Conservation (phyloP, 768 basidiomycete genomes). For the Suillus weaverae region DNA sequence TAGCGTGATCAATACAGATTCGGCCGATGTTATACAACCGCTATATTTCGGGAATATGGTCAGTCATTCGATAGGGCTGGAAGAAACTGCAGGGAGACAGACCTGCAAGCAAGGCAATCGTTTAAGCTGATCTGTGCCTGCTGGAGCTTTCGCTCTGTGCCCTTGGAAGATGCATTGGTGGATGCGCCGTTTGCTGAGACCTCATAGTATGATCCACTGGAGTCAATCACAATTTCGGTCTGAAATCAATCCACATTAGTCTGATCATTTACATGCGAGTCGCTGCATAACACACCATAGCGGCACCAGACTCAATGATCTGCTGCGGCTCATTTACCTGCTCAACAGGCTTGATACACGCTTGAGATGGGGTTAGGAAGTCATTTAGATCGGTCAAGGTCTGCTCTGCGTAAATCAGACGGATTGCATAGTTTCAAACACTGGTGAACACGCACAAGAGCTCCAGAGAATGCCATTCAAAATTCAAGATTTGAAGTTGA, state of each 20-base stretch:
- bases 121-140: conserved; percentile 96
- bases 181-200: conserved; percentile 43
- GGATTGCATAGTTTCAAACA: neutral
- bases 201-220: conserved; percentile 85
- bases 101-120: conserved; percentile 98
- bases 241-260: conserved; percentile 33
- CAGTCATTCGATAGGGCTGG: neutral
- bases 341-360: conserved; percentile 94
- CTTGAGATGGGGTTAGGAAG: conserved; percentile 94
- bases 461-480: conserved; percentile 84
- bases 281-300: conserved; percentile 35
- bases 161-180: conserved; percentile 22
- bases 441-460: conserved; percentile 52
- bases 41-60: conserved; percentile 40
- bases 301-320: conserved; percentile 39
- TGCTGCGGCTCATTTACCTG: conserved; percentile 46
- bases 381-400: conserved; percentile 95
- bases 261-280: neutral
- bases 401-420: conserved; percentile 38
- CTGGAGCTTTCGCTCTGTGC: conserved; percentile 61
- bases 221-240: conserved; percentile 93
- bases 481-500: conserved; percentile 9
- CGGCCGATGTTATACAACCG: conserved; percentile 98
- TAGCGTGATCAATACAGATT: conserved; percentile 93
- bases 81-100: conserved; percentile 26